These are phyloP conservation scores for Bimuria novae-zelandiae DNA, from an alignment of 2,329 filamentous ascomycete genomes.

Conservation along the genomic window DNA sequence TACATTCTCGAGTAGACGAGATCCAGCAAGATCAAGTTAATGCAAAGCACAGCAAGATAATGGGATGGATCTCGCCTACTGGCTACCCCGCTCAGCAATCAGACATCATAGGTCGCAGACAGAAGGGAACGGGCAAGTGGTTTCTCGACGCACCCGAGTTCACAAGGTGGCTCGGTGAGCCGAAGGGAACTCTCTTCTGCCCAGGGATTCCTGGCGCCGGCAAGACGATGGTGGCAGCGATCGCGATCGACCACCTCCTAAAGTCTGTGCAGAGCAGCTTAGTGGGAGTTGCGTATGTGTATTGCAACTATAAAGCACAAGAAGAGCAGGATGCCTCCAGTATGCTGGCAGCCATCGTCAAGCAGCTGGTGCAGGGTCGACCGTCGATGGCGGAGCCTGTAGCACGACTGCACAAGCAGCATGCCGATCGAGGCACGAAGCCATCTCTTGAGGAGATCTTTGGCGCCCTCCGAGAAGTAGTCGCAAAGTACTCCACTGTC, in stretches of 20 bases:
- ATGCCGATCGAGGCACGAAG: too few species aligned
- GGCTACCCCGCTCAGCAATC: conserved; percentile 13
- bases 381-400: too few species aligned
- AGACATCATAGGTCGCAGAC: conserved; percentile 13
- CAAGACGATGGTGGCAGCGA: not conserved
- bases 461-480: too few species aligned
- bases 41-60: conserved; percentile 2
- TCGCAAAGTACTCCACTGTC: too few species aligned
- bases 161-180: not conserved
- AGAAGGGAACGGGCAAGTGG: conserved; percentile 51
- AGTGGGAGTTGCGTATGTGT: not conserved
- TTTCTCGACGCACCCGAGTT: conserved; percentile 44
- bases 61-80: conserved; percentile 19
- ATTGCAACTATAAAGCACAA: not conserved
- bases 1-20: conserved; percentile 2
- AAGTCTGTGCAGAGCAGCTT: not conserved
- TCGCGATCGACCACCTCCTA: not conserved
- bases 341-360: too few species aligned
- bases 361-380: too few species aligned
- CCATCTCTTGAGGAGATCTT: too few species aligned
- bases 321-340: not conserved
- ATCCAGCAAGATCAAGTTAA: not conserved
- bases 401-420: too few species aligned
- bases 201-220: not conserved
- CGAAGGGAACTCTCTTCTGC: conserved; percentile 33